Evolutionary conservation across 2,329 filamentous ascomycete genomes (phyloP), one percentile per base, ranked within the genome.

Genomic region (Botrytis byssoidea): DNA sequence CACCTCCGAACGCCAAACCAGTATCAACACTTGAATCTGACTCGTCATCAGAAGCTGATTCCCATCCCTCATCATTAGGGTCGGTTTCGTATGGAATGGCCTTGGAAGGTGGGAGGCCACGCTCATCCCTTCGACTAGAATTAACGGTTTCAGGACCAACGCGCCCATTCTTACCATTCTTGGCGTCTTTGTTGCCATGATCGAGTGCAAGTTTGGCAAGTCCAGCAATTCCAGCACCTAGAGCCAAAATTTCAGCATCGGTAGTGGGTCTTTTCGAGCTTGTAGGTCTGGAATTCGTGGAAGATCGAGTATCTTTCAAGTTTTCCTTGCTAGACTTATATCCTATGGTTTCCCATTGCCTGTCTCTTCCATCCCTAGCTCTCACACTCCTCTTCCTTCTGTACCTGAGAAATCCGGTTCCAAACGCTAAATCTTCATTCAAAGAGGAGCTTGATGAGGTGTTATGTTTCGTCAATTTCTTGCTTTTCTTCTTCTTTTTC

Each of bases 381-480:
- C 79, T 78, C 25, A 79, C 76, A 14, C 76, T 44, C 51, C 76
- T 78, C 35, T 73, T 74, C 71, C 78, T 81, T 25, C 77, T 76
- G 32, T 76, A 72, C 74, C 77, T 80, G 22, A 81, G 74, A 70
- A 87, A 91, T 25, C 89, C 90, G 72, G 83, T 85, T 16, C 91
- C 90, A 79, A 92, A 93, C 16, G 90, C 90, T 74, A 93, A 83
- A 79, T 93, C 91, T 32, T 87, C 88, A 81, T 92, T 89, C 72
- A 92, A 85, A 0, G 90, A 91, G 0, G 90, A 92, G 3, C 89
- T 91, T 1, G 90, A 92, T 2, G 88, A 90, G 78, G 90, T 91
- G 72, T 83, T 85, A 4, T 73, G 65, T 70, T 48, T 73, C 44
- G 46, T 48, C 16, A 61, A 48, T 46, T 60, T 55, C 37, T 64